These are phyloP conservation scores for Orbilia blumenaviensis DNA, from an alignment of 2,329 filamentous ascomycete genomes.

Conservation along the genomic window DNA sequence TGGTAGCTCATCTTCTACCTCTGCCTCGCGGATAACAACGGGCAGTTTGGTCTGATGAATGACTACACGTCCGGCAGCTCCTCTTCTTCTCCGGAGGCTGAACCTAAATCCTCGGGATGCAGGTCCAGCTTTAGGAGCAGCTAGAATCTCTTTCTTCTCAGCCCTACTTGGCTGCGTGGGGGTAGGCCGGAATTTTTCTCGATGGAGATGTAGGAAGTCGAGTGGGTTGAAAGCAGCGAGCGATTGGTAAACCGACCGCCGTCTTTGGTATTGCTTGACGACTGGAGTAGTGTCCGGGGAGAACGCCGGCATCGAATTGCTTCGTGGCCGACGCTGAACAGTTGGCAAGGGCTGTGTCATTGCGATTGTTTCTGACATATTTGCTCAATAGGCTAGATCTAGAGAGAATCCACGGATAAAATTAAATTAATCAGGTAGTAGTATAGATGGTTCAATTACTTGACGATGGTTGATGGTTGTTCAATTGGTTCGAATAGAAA, in stretches of 20 bases:
- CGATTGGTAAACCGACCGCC: slow-evolving; percentile 40
- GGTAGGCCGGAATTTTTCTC: slow-evolving; percentile 16
- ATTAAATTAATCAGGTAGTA: not conserved
- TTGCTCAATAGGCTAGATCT: not conserved
- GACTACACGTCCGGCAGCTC: not conserved
- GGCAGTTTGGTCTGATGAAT: slow-evolving; percentile 33
- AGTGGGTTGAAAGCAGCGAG: slow-evolving; percentile 19
- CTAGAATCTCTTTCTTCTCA: not conserved
- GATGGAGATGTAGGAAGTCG: slow-evolving; percentile 25
- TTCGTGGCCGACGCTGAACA: slow-evolving; percentile 25
- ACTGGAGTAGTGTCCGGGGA: slow-evolving; percentile 33
- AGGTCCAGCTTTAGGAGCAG: not conserved
- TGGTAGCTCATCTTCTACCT: slow-evolving; percentile 6
- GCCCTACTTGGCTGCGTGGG: slow-evolving; percentile 13
- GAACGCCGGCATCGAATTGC: slow-evolving; percentile 44
- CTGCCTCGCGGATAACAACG: slow-evolving; percentile 16
- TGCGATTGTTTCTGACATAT: slow-evolving; percentile 1
- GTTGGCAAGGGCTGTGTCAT: not conserved
- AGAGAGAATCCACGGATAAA: slow-evolving; percentile 10
- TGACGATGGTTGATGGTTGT: slow-evolving; percentile 10
- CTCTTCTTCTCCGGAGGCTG: slow-evolving; percentile 6
- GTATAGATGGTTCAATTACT: not conserved
- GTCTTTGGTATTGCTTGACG: slow-evolving; percentile 31
- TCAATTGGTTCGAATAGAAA: slow-evolving; percentile 8
- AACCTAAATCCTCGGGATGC: slow-evolving; percentile 17